phyloP scores from a whole-genome alignment of 768 basidiomycete species.

The Boletus insuetus region DNA sequence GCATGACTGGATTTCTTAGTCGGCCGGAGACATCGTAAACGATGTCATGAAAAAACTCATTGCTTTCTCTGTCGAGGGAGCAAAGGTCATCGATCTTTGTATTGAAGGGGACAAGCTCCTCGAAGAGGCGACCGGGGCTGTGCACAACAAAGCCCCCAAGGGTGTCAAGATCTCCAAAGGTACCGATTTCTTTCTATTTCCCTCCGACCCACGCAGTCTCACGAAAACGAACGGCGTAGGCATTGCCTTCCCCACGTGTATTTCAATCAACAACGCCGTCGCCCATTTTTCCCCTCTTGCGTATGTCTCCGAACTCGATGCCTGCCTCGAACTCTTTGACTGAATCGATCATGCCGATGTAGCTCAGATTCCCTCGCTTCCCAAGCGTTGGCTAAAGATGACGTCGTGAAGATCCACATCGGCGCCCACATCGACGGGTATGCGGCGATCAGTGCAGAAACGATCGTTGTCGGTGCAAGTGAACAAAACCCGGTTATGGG shows the following conservation, averaged over 20 bases:
- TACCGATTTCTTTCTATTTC: constrained; percentile 33
- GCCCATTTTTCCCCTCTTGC: constrained; percentile 96
- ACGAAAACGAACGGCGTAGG: constrained; percentile 43
- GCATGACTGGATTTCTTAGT: constrained; percentile 40
- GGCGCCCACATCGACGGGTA: constrained; percentile 99
- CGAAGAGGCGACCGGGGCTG: constrained; percentile 76
- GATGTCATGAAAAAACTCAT: constrained; percentile 84
- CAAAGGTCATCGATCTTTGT: constrained; percentile 88
- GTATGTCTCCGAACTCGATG: constrained; percentile 44
- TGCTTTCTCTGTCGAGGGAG: constrained; percentile 71
- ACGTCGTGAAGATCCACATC: constrained; percentile 94
- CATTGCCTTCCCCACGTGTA: constrained; percentile 89
- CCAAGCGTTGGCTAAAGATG: constrained; percentile 72
- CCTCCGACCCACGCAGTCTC: background rate
- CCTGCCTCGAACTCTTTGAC: background rate
- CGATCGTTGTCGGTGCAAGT: constrained; percentile 82
- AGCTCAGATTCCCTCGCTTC: constrained; percentile 75
- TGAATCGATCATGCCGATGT: constrained; percentile 28
- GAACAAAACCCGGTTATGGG: constrained; percentile 75
- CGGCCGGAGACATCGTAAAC: constrained; percentile 89
- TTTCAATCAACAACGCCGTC: constrained; percentile 95
- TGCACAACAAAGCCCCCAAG: constrained; percentile 90
- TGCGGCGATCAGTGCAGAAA: constrained; percentile 91
- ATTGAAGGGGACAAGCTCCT: constrained; percentile 91
- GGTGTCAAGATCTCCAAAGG: constrained; percentile 88